phyloP scores from a whole-genome alignment of 106 monocot genomes.

The Allium fistulosum region DNA sequence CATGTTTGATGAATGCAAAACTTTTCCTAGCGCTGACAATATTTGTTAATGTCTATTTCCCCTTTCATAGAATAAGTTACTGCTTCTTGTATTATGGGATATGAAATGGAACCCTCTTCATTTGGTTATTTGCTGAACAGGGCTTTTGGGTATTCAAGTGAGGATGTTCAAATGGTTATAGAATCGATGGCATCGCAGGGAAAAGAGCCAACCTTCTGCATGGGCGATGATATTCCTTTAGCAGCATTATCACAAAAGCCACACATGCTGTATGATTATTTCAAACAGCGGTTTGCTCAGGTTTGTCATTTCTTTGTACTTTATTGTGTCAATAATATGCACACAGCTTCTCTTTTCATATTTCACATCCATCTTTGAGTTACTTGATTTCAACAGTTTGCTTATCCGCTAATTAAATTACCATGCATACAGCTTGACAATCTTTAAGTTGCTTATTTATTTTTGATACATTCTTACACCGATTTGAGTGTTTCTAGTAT shows the following conservation, averaged over 20 bases:
- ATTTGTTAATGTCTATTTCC: too few species aligned
- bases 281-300: conserved; percentile 98
- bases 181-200: conserved; percentile 99
- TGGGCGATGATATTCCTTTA: conserved; percentile 98
- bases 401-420: too few species aligned
- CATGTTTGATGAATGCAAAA: background rate
- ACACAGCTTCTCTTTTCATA: too few species aligned
- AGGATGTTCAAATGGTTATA: conserved; percentile 99
- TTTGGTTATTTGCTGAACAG: conserved; percentile 21
- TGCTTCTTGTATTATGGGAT: too few species aligned
- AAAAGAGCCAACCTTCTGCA: conserved; percentile 98
- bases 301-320: conserved; percentile 17
- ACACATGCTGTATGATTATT: conserved; percentile 97
- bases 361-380: too few species aligned
- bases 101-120: too few species aligned
- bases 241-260: conserved; percentile 77
- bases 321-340: background rate
- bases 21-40: background rate
- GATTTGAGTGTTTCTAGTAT: too few species aligned
- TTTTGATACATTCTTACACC: too few species aligned
- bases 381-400: too few species aligned
- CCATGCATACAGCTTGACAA: too few species aligned
- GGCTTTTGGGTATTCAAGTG: conserved; percentile 97
- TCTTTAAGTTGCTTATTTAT: too few species aligned
- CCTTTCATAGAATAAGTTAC: too few species aligned